These are phyloP conservation scores for Penicillium coffeae DNA, from an alignment of 495 filamentous ascomycete species.

Conservation along the genomic window DNA sequence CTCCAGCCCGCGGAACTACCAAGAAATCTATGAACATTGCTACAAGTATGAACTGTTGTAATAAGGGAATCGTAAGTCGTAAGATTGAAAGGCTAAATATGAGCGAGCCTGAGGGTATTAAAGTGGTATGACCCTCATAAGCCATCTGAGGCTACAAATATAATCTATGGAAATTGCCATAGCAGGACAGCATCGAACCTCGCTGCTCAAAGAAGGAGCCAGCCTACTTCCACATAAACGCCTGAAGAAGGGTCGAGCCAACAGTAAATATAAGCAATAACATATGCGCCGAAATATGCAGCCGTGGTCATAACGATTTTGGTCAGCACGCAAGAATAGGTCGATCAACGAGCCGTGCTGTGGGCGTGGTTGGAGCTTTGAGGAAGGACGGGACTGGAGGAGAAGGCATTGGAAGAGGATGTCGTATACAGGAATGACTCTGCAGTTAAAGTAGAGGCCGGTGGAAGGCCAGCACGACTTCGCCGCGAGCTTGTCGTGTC, in stretches of 20 bases:
- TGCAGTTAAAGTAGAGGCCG: constrained; percentile 10
- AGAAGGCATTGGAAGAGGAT: constrained; percentile 4
- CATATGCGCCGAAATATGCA: constrained; percentile 24
- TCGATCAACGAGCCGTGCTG: constrained; percentile 16
- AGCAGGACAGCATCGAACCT: neutral
- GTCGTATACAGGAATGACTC: constrained; percentile 20
- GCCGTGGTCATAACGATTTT: constrained; percentile 7
- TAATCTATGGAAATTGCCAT: too few species aligned
- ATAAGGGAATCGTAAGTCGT: neutral
- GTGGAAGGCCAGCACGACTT: constrained; percentile 4
- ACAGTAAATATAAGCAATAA: constrained; percentile 1
- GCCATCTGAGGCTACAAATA: neutral
- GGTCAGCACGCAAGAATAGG: neutral
- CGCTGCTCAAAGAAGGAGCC: neutral
- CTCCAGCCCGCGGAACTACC: neutral
- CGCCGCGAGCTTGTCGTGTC: neutral
- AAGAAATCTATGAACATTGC: neutral
- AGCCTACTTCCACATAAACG: neutral
- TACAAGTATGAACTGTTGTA: neutral
- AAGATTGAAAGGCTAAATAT: neutral
- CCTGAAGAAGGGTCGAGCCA: too few species aligned
- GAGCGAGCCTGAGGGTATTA: neutral
- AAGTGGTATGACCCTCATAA: neutral
- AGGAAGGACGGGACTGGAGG: constrained; percentile 13
- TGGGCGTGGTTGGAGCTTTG: constrained; percentile 10